A percentile compares a stretch with the other conserved stretches of the same genome.
phyloP scores from a whole-genome alignment of 1,284 basidiomycete species.

The Apiotrichum gamsii region DNA sequence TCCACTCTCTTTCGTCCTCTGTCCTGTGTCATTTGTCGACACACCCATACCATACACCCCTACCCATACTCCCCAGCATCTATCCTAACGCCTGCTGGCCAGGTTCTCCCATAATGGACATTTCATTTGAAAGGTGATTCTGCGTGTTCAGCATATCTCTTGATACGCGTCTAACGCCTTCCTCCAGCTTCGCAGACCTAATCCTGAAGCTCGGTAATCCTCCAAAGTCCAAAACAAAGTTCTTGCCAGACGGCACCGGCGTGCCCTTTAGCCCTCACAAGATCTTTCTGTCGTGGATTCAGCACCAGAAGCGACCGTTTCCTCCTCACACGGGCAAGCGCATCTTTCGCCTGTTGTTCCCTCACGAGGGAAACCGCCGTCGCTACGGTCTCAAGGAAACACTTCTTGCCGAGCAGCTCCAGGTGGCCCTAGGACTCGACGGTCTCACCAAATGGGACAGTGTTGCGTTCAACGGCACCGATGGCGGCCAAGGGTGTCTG shows the following conservation, averaged over 20 bases:
- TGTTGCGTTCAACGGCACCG: conserved; percentile 19
- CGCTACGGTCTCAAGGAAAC: conserved; percentile 69
- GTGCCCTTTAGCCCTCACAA: conserved; percentile 11
- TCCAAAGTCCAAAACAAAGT: conserved; percentile 12
- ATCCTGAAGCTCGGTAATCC: conserved; percentile 36
- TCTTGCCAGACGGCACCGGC: background rate
- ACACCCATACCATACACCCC: no score
- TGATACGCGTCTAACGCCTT: background rate
- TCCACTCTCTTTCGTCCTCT: no score
- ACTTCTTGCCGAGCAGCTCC: conserved; percentile 56
- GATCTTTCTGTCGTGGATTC: conserved; percentile 40
- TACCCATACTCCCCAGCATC: no score
- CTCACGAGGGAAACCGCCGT: conserved; percentile 63
- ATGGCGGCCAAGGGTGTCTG: conserved; percentile 58
- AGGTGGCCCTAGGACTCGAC: conserved; percentile 51
- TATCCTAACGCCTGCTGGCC: no score
- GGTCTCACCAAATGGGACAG: conserved; percentile 54
- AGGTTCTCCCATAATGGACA: conserved; percentile 22
- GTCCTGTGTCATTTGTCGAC: no score
- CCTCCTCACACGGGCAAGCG: conserved; percentile 32
- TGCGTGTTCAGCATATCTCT: no score
- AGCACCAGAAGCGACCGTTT: conserved; percentile 26
- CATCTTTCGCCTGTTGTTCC: conserved; percentile 70
- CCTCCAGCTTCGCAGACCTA: conserved; percentile 30
- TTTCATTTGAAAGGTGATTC: conserved; percentile 36